Evolutionary conservation across 495 filamentous ascomycete genomes (phyloP), one percentile per base, ranked within the genome.

Genomic region (Talaromyces borbonicus): DNA sequence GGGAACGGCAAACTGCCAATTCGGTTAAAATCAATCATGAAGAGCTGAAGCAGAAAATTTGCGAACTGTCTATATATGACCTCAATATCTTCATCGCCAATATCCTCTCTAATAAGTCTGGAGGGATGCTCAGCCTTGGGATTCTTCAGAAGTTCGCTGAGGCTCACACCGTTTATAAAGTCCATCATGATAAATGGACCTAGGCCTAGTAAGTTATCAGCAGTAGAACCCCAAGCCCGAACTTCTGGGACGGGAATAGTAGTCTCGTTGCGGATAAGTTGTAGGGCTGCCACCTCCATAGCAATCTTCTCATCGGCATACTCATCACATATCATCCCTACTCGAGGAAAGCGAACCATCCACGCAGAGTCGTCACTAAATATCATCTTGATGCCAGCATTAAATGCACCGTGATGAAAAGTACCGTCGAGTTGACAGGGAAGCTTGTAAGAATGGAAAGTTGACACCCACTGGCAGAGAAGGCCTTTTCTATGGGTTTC

Each of bases 161-260:
- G 58, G 46, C 52, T 52, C 35, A 56, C 52, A 9, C 69, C 65
- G 12, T 69, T 43, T 48, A 71, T 57, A 24, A 60, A 71, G 41
- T 69, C 66, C 65, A 71, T 69, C 25, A 72, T 62, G 24, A 71
- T 68, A 38, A 70, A 70, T 16, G 63, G 67, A 18, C 68, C 61
- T 8, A 70, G 53, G 31, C 56, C 51, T 35, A 60, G 58, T 30
- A 56, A 50, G 43, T 66, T 73, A 23, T 54, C 56, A 9, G 52
- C 45, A 45, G 57, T 53, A 9, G 30, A 43, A 23, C 71, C 68
- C 68, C 64, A 74, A n/a, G 56, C 57, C 8, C 41, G 32, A 6
- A 71, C 48, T 35, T 7, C 45, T n/a, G 64, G 68, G 29, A 69
- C 56, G 9, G 69, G 69, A 43, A 72, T 72, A 1, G 60, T 65